These are phyloP conservation scores for Elongisporangium undulatum DNA, from an alignment of 352 stramenopile species.

Conservation along the genomic window DNA sequence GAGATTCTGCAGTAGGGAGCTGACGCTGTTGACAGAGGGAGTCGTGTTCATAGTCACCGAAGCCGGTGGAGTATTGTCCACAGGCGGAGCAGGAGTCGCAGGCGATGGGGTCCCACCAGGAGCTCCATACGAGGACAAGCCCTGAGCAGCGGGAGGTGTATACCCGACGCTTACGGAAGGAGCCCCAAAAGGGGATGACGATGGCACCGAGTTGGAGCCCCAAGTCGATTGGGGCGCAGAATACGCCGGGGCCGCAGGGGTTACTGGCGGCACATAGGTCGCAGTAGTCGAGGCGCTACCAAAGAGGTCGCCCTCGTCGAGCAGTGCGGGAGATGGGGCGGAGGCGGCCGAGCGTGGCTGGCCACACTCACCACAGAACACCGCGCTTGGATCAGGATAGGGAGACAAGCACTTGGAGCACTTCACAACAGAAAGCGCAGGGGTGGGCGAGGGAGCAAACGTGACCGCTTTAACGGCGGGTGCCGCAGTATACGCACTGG, in stretches of 20 bases:
- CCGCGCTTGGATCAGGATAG: constrained; percentile 46
- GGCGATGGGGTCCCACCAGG: constrained; percentile 4
- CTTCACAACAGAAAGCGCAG: constrained; percentile 3
- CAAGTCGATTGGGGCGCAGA: constrained; percentile 5
- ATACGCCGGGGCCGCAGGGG: constrained; percentile 1
- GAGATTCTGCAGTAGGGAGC: constrained; percentile 54
- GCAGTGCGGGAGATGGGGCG: constrained; percentile 4
- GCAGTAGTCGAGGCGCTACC: constrained; percentile 20
- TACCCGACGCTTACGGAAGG: constrained; percentile 19
- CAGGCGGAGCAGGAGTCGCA: not conserved
- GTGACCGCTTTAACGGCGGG: constrained; percentile 11
- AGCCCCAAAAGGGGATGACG: constrained; percentile 8
- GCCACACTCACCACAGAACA: constrained; percentile 77
- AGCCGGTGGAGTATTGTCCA: constrained; percentile 11
- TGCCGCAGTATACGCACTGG: constrained; percentile 6
- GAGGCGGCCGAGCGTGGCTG: constrained; percentile 28
- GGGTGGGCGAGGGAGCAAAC: not conserved
- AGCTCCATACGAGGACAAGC: constrained; percentile 5
- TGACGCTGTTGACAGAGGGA: constrained; percentile 42
- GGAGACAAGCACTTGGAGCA: constrained; percentile 49
- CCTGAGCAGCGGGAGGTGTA: constrained; percentile 9
- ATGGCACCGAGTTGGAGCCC: not conserved
- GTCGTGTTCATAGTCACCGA: not conserved
- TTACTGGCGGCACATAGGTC: not conserved
- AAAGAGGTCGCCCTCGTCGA: constrained; percentile 59